phyloP scores from a whole-genome alignment of 1,284 basidiomycete genomes.

The Flammula alnicola region DNA sequence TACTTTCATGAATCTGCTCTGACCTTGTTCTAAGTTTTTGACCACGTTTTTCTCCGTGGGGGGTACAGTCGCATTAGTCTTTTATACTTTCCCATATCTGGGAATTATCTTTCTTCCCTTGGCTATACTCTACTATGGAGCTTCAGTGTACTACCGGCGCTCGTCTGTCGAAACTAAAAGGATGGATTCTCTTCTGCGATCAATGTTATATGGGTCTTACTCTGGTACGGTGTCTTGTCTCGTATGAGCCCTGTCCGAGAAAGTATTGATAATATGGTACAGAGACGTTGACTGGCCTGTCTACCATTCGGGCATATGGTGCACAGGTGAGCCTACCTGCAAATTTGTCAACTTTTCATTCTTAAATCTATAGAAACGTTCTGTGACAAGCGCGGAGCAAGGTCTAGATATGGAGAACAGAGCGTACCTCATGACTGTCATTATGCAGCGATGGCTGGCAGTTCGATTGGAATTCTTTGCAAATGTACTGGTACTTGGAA shows the following conservation, averaged over 20 bases:
- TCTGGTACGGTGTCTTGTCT: constrained; percentile 34
- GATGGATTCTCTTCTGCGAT: constrained; percentile 71
- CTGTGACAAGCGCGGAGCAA: constrained; percentile 54
- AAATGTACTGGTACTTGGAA: constrained; percentile 73
- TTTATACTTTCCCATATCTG: constrained; percentile 67
- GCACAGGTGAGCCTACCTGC: constrained; percentile 38
- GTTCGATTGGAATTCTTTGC: constrained; percentile 71
- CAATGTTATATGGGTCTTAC: constrained; percentile 61
- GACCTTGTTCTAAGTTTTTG: constrained; percentile 42
- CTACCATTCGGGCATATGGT: constrained; percentile 50
- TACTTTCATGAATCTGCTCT: background rate
- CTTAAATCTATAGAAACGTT: constrained; percentile 38
- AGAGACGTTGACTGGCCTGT: constrained; percentile 50
- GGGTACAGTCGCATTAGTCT: constrained; percentile 61
- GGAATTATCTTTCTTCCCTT: constrained; percentile 64
- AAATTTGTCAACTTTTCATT: background rate
- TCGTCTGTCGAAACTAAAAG: constrained; percentile 71
- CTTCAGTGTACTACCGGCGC: constrained; percentile 57
- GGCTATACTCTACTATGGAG: constrained; percentile 51
- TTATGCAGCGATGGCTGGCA: constrained; percentile 66
- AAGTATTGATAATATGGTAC: background rate
- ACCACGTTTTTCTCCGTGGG: constrained; percentile 51
- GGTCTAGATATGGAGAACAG: constrained; percentile 77
- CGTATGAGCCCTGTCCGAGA: no score
- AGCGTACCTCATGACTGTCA: constrained; percentile 80